Evolutionary conservation across 768 basidiomycete species (phyloP).

Genomic region (Mycena alexandri): DNA sequence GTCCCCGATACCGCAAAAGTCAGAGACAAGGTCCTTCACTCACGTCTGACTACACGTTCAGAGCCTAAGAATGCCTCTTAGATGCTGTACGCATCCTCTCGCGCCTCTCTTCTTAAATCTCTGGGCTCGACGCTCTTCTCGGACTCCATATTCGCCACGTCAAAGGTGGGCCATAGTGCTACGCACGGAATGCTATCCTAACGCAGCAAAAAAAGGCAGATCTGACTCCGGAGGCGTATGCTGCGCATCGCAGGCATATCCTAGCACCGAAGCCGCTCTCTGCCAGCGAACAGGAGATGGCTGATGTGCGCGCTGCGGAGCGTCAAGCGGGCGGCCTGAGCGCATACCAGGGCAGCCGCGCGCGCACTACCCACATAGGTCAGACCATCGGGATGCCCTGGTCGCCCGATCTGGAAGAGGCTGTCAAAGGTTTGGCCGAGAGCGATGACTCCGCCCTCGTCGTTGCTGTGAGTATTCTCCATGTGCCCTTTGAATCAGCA

Average conservation of each 20-base stretch:
- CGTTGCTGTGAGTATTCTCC: slow-evolving; percentile 64
- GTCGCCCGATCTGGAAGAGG: slow-evolving; percentile 73
- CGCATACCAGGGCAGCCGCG: slow-evolving; percentile 70
- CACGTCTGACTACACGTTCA: slow-evolving; percentile 9
- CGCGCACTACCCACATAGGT: slow-evolving; percentile 68
- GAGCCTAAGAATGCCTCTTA: slow-evolving; percentile 44
- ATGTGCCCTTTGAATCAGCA: not conserved
- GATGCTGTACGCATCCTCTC: slow-evolving; percentile 93
- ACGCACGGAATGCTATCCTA: too few relatives aligned
- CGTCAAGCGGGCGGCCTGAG: slow-evolving; percentile 60
- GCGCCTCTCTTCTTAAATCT: slow-evolving; percentile 74
- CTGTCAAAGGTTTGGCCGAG: slow-evolving; percentile 68
- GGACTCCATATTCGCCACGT: slow-evolving; percentile 84
- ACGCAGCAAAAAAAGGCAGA: slow-evolving; percentile 60
- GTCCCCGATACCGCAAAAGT: slow-evolving; percentile 87
- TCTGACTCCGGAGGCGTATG: slow-evolving; percentile 76
- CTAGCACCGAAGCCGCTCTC: slow-evolving; percentile 87
- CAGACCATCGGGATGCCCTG: slow-evolving; percentile 76
- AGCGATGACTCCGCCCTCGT: slow-evolving; percentile 67
- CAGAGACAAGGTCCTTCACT: slow-evolving; percentile 76
- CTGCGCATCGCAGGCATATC: slow-evolving; percentile 76
- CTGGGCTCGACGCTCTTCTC: slow-evolving; percentile 81
- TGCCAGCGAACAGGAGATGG: slow-evolving; percentile 85
- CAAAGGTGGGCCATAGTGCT: slow-evolving; percentile 29
- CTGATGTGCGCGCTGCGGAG: slow-evolving; percentile 82